Conservation (phyloP, 805 yeast genomes). For the Brettanomyces naardenensis region DNA sequence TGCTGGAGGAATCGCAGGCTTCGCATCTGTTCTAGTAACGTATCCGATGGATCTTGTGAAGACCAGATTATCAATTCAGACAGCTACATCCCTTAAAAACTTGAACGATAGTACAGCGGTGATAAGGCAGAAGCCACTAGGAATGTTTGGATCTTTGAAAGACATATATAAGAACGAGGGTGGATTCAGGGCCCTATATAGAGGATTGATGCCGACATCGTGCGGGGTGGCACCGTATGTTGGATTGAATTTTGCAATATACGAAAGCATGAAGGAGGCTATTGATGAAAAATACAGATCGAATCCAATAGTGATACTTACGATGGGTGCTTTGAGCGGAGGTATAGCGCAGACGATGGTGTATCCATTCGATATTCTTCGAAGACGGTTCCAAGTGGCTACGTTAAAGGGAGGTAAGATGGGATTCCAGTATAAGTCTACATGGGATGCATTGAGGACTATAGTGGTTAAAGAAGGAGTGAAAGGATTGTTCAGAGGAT, state of each 20-base stretch:
- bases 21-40: constrained; percentile 70
- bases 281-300: constrained; percentile 23
- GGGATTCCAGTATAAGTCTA: constrained; percentile 78
- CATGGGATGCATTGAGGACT: constrained; percentile 61
- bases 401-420: constrained; percentile 69
- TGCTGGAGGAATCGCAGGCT: constrained; percentile 80
- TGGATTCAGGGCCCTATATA: constrained; percentile 66
- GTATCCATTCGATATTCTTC: constrained; percentile 82
- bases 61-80: constrained; percentile 83
- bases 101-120: constrained; percentile 20
- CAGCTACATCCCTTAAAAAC: constrained; percentile 52
- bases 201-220: constrained; percentile 87
- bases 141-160: constrained; percentile 50
- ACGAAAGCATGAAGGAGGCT: constrained; percentile 68
- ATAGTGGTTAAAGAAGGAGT: constrained; percentile 71
- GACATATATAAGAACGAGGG: constrained; percentile 73
- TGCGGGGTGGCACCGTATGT: constrained; percentile 95
- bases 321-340: constrained; percentile 81
- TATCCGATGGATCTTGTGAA: constrained; percentile 90
- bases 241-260: constrained; percentile 84
- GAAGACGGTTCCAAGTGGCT: constrained; percentile 88
- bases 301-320: constrained; percentile 39
- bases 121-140: constrained; percentile 41
- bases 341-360: constrained; percentile 86
- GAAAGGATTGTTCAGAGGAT: constrained; percentile 63